Base-by-base conservation (phyloP, 2,329 filamentous ascomycete species). In the Drechslera avenae region DNA sequence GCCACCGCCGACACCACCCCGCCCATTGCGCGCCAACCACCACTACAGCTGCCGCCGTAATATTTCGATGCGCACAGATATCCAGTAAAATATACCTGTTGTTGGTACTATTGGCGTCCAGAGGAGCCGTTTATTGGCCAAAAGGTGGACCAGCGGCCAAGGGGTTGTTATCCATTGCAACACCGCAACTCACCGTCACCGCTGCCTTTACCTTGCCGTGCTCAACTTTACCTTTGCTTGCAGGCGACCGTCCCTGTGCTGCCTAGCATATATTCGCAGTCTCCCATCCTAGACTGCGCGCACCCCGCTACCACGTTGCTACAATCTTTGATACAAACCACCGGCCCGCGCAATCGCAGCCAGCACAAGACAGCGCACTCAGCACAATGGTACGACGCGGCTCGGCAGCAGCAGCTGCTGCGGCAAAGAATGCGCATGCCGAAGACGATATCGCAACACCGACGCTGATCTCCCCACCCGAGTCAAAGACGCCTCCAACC, bases 401-500 rank as follows among this genome's bases (percentile, higher is more conserved):
- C 2, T 18, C 45, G 14, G 59, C 52, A 26, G 59, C 52, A 26
- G 46, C 59, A 14, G 46, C 57, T n/a, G 59, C 57, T 16, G 33
- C 52, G 5, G 47, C 63, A 10, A 28, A 8, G 34, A 56, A 52
- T 23, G 59, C 62, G 50, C 52, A 44, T 13, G 14, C 34, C 34
- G 60, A 57, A 9, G 66, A 71, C 6, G 68, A 71, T 35, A 59
- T 68, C 37, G 72, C 69, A 21, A 80, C 78, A 30, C 77, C 79
- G 3, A 71, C 76, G 4, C 67, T 80, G 17, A 73, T 80, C 26
- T 81, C 84, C 36, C 83, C 84, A 32, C 81, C 82, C 17, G 78
- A 81, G 44, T 83, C 83, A 19, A 85, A 82, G 64, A 86, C 83
- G 18, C 83, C 84, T 19, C 83, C 83, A 5, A 84, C 81, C 12